phyloP scores from a whole-genome alignment of 805 yeast genomes.

The Spathaspora gorwiae region DNA sequence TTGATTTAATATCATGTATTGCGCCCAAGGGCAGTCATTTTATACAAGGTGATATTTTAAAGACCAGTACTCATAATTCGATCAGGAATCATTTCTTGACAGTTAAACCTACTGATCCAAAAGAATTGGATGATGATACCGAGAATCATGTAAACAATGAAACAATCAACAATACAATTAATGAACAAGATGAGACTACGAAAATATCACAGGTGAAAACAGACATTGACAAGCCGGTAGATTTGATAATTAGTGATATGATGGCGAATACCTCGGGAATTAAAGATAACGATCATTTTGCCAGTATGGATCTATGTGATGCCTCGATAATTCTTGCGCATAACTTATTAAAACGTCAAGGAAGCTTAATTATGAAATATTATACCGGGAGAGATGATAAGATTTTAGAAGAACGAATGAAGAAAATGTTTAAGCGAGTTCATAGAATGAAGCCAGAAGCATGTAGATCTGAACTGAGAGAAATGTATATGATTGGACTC shows the following conservation, averaged over 20 bases:
- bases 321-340: constrained; percentile 80
- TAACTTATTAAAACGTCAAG: constrained; percentile 64
- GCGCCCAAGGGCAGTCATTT: constrained; percentile 25
- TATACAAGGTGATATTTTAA: constrained; percentile 37
- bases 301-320: constrained; percentile 87
- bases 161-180: no score
- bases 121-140: background rate
- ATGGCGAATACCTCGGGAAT: constrained; percentile 89
- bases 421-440: constrained; percentile 58
- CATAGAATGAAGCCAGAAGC: constrained; percentile 75
- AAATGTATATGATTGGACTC: constrained; percentile 74
- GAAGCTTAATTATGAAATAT: constrained; percentile 76
- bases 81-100: constrained; percentile 47
- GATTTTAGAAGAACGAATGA: constrained; percentile 55
- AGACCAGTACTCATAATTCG: constrained; percentile 48
- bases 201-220: no score
- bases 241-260: constrained; percentile 69
- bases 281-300: constrained; percentile 72
- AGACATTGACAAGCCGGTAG: constrained; percentile 15
- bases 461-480: constrained; percentile 73
- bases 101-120: background rate
- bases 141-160: background rate
- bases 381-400: constrained; percentile 79
- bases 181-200: background rate
- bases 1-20: constrained; percentile 43